Conservation (phyloP, 768 basidiomycete species). For the Termitomyces sp. region DNA sequence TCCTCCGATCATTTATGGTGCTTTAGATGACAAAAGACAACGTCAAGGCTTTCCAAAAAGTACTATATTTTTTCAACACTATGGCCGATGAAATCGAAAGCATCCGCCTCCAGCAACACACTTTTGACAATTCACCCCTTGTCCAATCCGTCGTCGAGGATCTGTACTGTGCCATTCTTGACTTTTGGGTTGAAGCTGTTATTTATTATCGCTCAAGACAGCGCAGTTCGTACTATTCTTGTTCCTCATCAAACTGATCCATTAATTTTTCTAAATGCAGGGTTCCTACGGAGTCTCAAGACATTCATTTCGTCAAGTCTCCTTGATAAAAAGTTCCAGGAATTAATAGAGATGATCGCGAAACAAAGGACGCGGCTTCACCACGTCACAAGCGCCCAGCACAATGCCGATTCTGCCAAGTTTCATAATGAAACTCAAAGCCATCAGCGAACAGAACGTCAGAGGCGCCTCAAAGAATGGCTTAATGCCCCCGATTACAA, state of each 20-base stretch:
- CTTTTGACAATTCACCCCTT: not conserved
- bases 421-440: not conserved
- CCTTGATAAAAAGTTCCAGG: slow-evolving; percentile 2
- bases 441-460: not conserved
- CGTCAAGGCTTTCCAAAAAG: not conserved
- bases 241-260: too few species aligned
- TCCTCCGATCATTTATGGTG: not conserved
- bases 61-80: not conserved
- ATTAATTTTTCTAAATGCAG: not conserved
- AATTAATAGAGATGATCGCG: not conserved
- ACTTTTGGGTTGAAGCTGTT: slow-evolving; percentile 8
- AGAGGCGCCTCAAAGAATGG: slow-evolving; percentile 1
- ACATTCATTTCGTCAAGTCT: not conserved
- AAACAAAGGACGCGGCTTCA: not conserved
- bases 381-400: not conserved
- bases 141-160: slow-evolving; percentile 4
- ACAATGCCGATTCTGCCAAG: not conserved
- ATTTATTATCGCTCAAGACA: slow-evolving; percentile 6
- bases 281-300: not conserved
- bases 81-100: slow-evolving; percentile 6
- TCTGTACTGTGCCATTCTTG: slow-evolving; percentile 4
- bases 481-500: slow-evolving; percentile 5
- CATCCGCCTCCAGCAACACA: not conserved
- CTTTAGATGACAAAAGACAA: slow-evolving; percentile 3
- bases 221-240: too few species aligned